Evolutionary conservation across 2,329 filamentous ascomycete genomes (phyloP).

Genomic region (Neofusicoccum cordaticola): DNA sequence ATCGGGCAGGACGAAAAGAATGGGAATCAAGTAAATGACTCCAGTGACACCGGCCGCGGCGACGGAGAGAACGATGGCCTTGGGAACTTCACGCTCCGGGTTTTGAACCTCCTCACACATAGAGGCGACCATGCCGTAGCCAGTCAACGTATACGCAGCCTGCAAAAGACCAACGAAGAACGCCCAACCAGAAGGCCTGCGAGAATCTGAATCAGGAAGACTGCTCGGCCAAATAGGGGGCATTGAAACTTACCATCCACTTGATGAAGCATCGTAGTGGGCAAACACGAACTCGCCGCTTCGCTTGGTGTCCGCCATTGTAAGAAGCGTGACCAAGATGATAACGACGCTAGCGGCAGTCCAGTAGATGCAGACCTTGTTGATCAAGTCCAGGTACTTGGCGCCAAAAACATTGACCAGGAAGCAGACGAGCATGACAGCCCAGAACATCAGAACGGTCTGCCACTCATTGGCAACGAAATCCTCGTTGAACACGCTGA

Average conservation of each 20-base stretch:
- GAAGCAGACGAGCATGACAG: constrained; percentile 64
- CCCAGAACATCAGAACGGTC: constrained; percentile 70
- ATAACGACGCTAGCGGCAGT: constrained; percentile 65
- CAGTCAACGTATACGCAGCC: constrained; percentile 60
- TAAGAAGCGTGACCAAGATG: constrained; percentile 63
- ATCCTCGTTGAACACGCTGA: constrained; percentile 67
- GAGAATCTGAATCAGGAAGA: not conserved
- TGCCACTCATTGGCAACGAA: constrained; percentile 67
- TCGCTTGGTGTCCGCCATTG: constrained; percentile 57
- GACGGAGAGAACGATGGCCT: constrained; percentile 68
- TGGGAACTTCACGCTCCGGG: constrained; percentile 66
- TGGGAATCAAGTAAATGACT: constrained; percentile 66
- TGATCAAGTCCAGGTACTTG: constrained; percentile 64
- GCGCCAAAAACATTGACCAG: constrained; percentile 63
- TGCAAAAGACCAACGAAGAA: constrained; percentile 71
- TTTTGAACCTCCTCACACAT: constrained; percentile 73
- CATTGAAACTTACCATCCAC: constrained; percentile 54
- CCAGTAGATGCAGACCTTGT: constrained; percentile 73
- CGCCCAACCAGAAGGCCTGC: constrained; percentile 63
- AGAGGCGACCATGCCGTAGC: constrained; percentile 68
- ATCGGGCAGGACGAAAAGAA: constrained; percentile 73
- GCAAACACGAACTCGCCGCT: constrained; percentile 64
- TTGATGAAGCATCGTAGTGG: constrained; percentile 64
- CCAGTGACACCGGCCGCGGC: constrained; percentile 65
- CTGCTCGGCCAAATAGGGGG: constrained; percentile 16